Evolutionary conservation across 768 basidiomycete genomes (phyloP).

Genomic region (Kwoniella pini): DNA sequence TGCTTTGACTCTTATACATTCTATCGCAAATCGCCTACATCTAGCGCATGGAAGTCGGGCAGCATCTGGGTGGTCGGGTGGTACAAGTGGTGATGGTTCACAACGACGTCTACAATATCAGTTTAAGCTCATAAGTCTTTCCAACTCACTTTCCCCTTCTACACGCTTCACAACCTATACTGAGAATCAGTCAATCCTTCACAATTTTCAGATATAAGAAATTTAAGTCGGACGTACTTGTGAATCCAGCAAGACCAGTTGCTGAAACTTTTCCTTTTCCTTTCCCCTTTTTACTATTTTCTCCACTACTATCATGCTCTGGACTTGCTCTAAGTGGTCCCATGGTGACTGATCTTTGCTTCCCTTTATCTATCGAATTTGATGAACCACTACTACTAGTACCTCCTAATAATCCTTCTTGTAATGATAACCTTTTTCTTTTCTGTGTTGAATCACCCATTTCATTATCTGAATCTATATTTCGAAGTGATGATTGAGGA

Average conservation of each 20-base stretch:
- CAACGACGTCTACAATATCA: constrained; percentile 31
- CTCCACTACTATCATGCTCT: constrained; percentile 16
- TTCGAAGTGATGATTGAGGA: background rate
- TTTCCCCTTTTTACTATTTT: constrained; percentile 6
- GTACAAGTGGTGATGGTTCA: constrained; percentile 46
- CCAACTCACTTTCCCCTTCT: constrained; percentile 44
- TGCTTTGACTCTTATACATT: constrained; percentile 37
- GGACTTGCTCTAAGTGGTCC: constrained; percentile 9
- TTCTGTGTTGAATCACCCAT: constrained; percentile 6
- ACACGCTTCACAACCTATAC: constrained; percentile 44
- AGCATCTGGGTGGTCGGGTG: constrained; percentile 41
- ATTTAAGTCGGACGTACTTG: constrained; percentile 15
- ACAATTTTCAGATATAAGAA: too few relatives aligned
- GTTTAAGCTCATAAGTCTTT: background rate
- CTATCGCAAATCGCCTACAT: constrained; percentile 43
- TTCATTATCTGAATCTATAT: constrained; percentile 1
- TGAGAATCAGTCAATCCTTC: constrained; percentile 4
- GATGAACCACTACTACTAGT: background rate
- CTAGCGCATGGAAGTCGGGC: constrained; percentile 43
- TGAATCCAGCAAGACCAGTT: constrained; percentile 11
- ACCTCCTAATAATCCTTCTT: background rate
- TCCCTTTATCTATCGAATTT: constrained; percentile 7
- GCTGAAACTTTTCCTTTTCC: constrained; percentile 2
- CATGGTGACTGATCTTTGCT: constrained; percentile 6
- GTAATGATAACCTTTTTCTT: constrained; percentile 14